phyloP scores from a whole-genome alignment of 192 early-diverging fungal genomes.

The Podila horticola region DNA sequence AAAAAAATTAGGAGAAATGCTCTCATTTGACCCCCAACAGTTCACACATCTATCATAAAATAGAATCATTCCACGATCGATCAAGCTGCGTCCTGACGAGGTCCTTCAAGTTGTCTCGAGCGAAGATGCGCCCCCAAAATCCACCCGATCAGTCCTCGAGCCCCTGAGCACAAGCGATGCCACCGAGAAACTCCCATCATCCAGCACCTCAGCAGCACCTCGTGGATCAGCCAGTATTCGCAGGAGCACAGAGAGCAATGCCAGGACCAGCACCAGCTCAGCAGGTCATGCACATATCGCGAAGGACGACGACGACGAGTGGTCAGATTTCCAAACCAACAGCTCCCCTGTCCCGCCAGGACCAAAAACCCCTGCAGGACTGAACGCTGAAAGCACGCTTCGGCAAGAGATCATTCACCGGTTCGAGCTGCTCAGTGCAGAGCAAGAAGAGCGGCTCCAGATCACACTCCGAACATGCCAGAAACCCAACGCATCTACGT shows the following conservation, averaged over 20 bases:
- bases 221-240: no score
- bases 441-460: conserved; percentile 32
- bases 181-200: neutral
- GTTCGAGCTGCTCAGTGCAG: conserved; percentile 27
- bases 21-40: neutral
- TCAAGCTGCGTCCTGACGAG: conserved; percentile 24
- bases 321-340: conserved; percentile 2
- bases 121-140: conserved; percentile 13
- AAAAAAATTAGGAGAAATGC: neutral
- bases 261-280: no score
- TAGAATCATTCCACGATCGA: conserved; percentile 28
- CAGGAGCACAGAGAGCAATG: no score
- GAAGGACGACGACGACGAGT: neutral
- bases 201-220: no score
- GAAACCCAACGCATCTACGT: neutral
- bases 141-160: neutral
- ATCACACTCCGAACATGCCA: conserved; percentile 11
- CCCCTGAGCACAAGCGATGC: neutral
- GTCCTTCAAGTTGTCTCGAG: conserved; percentile 35
- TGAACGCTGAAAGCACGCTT: neutral
- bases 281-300: conserved; percentile 4
- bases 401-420: conserved; percentile 35
- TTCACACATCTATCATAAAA: neutral
- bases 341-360: neutral
- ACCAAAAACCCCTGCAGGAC: neutral